Evolutionary conservation across 2,329 filamentous ascomycete species (phyloP).

Genomic region (Alternaria brassicae): DNA sequence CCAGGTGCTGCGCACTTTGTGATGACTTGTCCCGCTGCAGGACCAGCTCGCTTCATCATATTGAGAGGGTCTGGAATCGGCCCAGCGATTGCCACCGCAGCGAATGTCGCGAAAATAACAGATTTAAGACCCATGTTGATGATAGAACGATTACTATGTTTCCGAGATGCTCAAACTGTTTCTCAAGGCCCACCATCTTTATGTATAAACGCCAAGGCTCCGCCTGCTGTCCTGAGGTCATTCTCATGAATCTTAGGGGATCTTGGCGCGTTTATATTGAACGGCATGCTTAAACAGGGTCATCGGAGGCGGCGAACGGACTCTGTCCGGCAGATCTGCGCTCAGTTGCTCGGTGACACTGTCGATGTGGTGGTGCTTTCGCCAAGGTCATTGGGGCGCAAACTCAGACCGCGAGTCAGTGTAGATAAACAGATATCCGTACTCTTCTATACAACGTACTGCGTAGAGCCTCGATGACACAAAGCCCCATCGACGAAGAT

Average conservation of each 20-base stretch:
- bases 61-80: constrained; percentile 37
- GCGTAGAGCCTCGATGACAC: background rate
- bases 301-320: constrained; percentile 12
- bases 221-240: constrained; percentile 3
- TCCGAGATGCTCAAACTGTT: background rate
- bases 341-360: background rate
- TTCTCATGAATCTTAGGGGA: constrained; percentile 21
- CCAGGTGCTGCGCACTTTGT: constrained; percentile 40
- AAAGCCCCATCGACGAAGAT: background rate
- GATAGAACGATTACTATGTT: background rate
- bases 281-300: constrained; percentile 30
- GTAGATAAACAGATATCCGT: background rate
- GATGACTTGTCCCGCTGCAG: constrained; percentile 40
- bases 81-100: constrained; percentile 27
- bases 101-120: constrained; percentile 30
- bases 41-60: constrained; percentile 37
- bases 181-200: constrained; percentile 11
- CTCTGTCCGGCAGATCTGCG: background rate
- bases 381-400: background rate
- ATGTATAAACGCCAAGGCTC: constrained; percentile 22
- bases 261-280: constrained; percentile 43
- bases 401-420: background rate
- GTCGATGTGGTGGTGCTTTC: background rate
- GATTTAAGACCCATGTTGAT: constrained; percentile 34
- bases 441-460: background rate